Evolutionary conservation across 1,139 yeast genomes (phyloP).

Genomic region (Yamadazyma triangularis): DNA sequence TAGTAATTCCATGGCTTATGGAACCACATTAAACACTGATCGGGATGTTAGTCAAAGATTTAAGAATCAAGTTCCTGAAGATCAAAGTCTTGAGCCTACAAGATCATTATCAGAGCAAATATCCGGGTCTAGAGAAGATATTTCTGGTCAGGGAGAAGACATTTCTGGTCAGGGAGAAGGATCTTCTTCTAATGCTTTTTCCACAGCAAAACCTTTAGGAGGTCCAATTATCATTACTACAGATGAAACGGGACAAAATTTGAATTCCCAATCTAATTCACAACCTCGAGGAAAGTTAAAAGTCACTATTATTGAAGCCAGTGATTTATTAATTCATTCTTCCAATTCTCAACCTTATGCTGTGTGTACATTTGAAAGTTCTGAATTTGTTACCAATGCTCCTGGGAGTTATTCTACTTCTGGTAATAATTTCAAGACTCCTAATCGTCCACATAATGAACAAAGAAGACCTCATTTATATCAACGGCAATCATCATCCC

Average conservation of each 20-base stretch:
- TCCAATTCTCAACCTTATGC: conserved; percentile 69
- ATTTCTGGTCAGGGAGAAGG: background rate
- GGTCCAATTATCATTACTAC: conserved; percentile 41
- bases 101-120: conserved; percentile 1
- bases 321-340: conserved; percentile 52
- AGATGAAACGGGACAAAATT: conserved; percentile 40
- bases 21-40: conserved; percentile 45
- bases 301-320: conserved; percentile 78
- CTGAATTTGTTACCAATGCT: conserved; percentile 83
- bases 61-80: conserved; percentile 4
- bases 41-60: conserved; percentile 7
- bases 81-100: conserved; percentile 4
- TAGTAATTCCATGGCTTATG: conserved; percentile 60
- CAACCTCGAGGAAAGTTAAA: conserved; percentile 75
- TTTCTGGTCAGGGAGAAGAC: conserved; percentile 10
- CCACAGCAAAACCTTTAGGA: background rate
- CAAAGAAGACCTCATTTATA: conserved; percentile 28
- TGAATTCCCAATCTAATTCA: conserved; percentile 21
- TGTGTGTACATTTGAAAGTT: conserved; percentile 88
- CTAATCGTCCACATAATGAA: conserved; percentile 38
- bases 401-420: conserved; percentile 59
- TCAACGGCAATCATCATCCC: conserved; percentile 64
- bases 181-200: background rate
- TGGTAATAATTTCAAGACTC: conserved; percentile 1
- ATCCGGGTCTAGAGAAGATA: background rate